These are phyloP conservation scores for Wickerhamomyces sp. DNA, from an alignment of 1,139 yeast species.

Conservation along the genomic window DNA sequence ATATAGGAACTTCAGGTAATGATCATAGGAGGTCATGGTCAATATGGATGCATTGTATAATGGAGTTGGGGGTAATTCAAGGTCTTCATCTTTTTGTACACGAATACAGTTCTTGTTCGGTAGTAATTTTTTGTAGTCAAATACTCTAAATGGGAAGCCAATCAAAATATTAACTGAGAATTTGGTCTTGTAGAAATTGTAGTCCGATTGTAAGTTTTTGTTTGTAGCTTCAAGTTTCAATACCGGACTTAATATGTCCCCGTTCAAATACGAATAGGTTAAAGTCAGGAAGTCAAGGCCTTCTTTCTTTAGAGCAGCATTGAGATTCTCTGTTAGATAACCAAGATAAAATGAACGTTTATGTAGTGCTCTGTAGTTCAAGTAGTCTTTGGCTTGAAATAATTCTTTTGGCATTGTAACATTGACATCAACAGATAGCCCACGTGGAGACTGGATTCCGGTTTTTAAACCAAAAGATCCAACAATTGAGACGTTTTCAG, in stretches of 20 bases:
- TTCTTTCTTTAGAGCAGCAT: slow-evolving; percentile 48
- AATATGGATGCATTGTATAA: slow-evolving; percentile 77
- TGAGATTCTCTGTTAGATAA: slow-evolving; percentile 62
- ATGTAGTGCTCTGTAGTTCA: slow-evolving; percentile 85
- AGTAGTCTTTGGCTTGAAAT: slow-evolving; percentile 82
- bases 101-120: slow-evolving; percentile 80
- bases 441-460: slow-evolving; percentile 56
- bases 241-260: slow-evolving; percentile 62
- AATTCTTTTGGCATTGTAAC: slow-evolving; percentile 73
- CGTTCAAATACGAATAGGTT: slow-evolving; percentile 61
- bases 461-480: slow-evolving; percentile 91
- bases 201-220: slow-evolving; percentile 31
- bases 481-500: slow-evolving; percentile 70
- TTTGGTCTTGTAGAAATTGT: slow-evolving; percentile 59
- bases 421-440: slow-evolving; percentile 69
- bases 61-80: slow-evolving; percentile 71
- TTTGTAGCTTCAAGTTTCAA: slow-evolving; percentile 42
- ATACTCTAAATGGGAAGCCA: slow-evolving; percentile 65
- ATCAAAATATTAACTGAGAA: slow-evolving; percentile 67
- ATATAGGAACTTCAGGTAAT: slow-evolving; percentile 70
- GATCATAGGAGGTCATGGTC: slow-evolving; percentile 61
- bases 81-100: slow-evolving; percentile 43
- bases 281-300: slow-evolving; percentile 44
- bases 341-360: slow-evolving; percentile 87
- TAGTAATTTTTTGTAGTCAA: slow-evolving; percentile 69